Evolutionary conservation across 2,329 filamentous ascomycete genomes (phyloP).

Genomic region (Clonostachys rhizophaga): DNA sequence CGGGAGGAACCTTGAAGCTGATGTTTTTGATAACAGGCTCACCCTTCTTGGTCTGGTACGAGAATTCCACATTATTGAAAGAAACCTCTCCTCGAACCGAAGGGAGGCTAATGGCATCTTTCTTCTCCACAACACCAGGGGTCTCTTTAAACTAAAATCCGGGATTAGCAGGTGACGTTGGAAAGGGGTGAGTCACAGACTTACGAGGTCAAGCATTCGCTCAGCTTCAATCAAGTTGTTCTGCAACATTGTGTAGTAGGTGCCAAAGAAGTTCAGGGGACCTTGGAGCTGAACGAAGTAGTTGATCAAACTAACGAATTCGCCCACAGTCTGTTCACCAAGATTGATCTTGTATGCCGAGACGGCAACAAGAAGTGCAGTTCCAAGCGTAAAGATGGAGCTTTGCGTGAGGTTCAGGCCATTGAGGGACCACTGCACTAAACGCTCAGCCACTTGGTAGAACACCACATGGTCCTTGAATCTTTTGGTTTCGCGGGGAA

Average conservation of each 20-base stretch:
- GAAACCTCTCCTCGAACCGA: constrained; percentile 24
- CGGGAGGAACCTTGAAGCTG: constrained; percentile 33
- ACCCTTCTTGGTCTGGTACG: constrained; percentile 30
- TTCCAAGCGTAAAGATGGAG: constrained; percentile 57
- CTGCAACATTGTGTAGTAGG: constrained; percentile 39
- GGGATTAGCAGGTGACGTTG: neutral
- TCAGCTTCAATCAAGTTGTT: constrained; percentile 40
- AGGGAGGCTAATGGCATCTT: neutral
- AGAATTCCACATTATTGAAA: constrained; percentile 36
- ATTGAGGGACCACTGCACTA: constrained; percentile 51
- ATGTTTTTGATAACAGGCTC: constrained; percentile 30
- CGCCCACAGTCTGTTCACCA: constrained; percentile 44
- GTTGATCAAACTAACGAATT: constrained; percentile 51
- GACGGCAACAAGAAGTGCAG: constrained; percentile 55
- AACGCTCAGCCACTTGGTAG: constrained; percentile 53
- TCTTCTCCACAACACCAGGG: neutral
- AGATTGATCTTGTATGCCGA: constrained; percentile 58
- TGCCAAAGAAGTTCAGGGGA: constrained; percentile 57
- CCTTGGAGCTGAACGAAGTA: constrained; percentile 59
- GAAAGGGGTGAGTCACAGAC: neutral
- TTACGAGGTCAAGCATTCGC: constrained; percentile 35
- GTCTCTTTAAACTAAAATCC: neutral
- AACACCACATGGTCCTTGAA: constrained; percentile 46
- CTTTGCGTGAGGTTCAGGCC: constrained; percentile 58
- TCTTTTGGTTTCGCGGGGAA: constrained; percentile 51